phyloP scores from a whole-genome alignment of 768 basidiomycete species.

The Dacryopinax spathularia region DNA sequence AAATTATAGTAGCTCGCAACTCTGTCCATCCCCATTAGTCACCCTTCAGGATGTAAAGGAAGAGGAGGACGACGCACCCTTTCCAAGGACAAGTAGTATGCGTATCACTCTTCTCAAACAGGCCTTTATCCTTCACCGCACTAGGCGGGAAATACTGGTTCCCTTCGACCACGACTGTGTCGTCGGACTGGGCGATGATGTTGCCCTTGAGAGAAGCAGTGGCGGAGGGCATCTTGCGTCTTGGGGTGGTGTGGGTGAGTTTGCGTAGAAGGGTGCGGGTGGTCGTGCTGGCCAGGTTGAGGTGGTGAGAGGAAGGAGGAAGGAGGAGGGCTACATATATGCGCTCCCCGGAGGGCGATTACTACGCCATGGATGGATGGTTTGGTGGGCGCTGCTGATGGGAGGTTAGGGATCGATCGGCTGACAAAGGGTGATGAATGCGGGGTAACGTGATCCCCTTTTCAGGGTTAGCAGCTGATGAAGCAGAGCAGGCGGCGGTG shows the following conservation, averaged over 20 bases:
- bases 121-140: slow-evolving; percentile 32
- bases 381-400: too few relatives aligned
- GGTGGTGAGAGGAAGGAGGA: not conserved
- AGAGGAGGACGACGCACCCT: slow-evolving; percentile 34
- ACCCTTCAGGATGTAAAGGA: not conserved
- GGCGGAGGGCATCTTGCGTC: not conserved
- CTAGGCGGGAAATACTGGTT: slow-evolving; percentile 63
- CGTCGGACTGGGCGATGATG: slow-evolving; percentile 43
- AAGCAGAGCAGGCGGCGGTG: too few relatives aligned
- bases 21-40: slow-evolving; percentile 22
- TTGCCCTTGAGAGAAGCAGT: slow-evolving; percentile 28
- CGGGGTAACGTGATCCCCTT: not conserved
- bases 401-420: not conserved
- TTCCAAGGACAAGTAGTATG: slow-evolving; percentile 51
- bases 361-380: not conserved
- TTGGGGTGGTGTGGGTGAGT: not conserved
- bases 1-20: slow-evolving; percentile 54
- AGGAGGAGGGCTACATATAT: not conserved
- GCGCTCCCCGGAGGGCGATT: too few relatives aligned
- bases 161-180: slow-evolving; percentile 38
- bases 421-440: not conserved
- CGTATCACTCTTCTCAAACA: slow-evolving; percentile 2
- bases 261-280: not conserved
- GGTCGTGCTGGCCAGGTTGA: not conserved
- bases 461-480: too few relatives aligned